These are phyloP conservation scores for Pyrenochaeta sp. DNA, from an alignment of 2,329 filamentous ascomycete genomes.

Conservation along the genomic window DNA sequence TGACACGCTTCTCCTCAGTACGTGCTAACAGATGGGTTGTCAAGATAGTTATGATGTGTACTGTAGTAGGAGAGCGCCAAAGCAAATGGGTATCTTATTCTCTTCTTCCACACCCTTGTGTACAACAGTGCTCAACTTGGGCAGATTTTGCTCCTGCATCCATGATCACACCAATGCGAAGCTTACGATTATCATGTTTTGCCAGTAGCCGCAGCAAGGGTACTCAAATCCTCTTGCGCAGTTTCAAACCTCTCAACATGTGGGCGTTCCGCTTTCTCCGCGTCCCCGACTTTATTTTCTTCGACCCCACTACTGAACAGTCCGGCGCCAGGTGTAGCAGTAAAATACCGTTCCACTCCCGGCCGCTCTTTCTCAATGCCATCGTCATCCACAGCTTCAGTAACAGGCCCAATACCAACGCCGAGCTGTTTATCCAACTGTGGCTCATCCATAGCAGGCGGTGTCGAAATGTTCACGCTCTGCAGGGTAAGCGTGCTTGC, in stretches of 20 bases:
- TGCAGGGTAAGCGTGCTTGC: slow-evolving; percentile 75
- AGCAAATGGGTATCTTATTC: neutral
- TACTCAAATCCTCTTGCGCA: slow-evolving; percentile 44
- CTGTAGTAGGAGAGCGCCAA: neutral
- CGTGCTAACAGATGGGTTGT: no score
- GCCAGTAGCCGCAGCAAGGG: slow-evolving; percentile 6
- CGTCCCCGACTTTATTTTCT: neutral
- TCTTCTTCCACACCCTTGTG: neutral
- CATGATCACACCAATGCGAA: neutral
- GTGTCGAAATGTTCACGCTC: slow-evolving; percentile 41
- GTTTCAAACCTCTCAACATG: slow-evolving; percentile 66
- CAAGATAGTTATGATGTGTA: neutral
- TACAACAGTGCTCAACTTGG: neutral
- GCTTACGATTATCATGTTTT: neutral
- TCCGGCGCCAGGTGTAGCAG: slow-evolving; percentile 51
- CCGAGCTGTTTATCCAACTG: slow-evolving; percentile 18
- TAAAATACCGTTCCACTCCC: slow-evolving; percentile 63
- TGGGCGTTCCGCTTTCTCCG: slow-evolving; percentile 29
- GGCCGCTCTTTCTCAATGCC: slow-evolving; percentile 21
- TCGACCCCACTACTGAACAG: slow-evolving; percentile 24
- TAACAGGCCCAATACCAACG: neutral
- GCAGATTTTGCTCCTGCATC: neutral
- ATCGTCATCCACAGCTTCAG: slow-evolving; percentile 8
- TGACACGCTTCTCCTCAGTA: no score
- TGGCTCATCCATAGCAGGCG: slow-evolving; percentile 28